Evolutionary conservation across 2,329 filamentous ascomycete genomes (phyloP).

Genomic region (Catunica adiposa): DNA sequence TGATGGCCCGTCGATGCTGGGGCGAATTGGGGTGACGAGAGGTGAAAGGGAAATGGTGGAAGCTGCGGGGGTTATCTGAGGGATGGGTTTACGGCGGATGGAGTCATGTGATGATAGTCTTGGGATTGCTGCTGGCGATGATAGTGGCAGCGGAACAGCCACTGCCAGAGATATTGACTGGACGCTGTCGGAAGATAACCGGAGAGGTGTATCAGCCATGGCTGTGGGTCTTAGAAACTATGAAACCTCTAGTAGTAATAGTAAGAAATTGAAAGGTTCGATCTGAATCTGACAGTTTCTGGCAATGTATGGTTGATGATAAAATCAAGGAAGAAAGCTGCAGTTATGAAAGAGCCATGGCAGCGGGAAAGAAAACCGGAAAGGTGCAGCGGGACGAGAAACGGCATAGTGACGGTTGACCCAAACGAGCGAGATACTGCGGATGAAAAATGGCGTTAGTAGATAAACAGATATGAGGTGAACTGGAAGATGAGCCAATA

Average conservation of each 20-base stretch:
- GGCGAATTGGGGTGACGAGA: not conserved
- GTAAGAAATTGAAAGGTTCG: too few species aligned
- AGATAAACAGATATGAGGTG: too few species aligned
- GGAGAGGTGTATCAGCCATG: not conserved
- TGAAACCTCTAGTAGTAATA: too few species aligned
- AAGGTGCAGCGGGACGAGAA: not conserved
- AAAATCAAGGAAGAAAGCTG: not conserved
- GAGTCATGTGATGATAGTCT: conserved; percentile 2
- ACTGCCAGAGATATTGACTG: not conserved
- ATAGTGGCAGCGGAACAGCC: not conserved
- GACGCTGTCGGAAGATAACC: not conserved
- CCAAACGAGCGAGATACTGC: too few species aligned
- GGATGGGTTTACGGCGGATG: conserved; percentile 10
- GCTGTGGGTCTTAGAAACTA: not conserved
- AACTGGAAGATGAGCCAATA: too few species aligned
- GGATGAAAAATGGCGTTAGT: too few species aligned
- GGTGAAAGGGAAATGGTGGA: not conserved
- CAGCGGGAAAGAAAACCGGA: not conserved
- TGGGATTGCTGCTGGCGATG: not conserved
- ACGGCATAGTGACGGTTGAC: too few species aligned
- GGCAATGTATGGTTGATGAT: not conserved
- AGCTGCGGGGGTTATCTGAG: not conserved
- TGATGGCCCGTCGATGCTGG: not conserved
- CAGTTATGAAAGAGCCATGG: too few species aligned
- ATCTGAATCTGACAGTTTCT: not conserved